Evolutionary conservation across 192 early-diverging fungal species (phyloP), one percentile per base, ranked within the genome.

Genomic region (Coemansia sp.): DNA sequence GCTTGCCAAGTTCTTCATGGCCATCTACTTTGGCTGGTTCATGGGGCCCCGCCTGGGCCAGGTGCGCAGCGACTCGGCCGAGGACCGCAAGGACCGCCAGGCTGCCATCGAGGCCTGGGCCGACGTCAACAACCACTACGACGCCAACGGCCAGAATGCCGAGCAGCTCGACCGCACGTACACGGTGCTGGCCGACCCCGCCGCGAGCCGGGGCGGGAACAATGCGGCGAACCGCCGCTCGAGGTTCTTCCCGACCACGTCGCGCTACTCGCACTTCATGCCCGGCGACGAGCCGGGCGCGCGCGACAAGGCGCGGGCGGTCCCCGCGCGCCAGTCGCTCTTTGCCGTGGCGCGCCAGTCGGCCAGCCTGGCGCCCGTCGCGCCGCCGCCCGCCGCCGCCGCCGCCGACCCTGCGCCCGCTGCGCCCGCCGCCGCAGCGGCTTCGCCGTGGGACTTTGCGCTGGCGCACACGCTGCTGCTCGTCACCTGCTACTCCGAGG

Each of bases 401-500:
- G 3, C 42, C 1, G 46, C 38, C 46, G 45, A 34, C 0, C 4
- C 8, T 5, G 31, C 37, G 44, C 46, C 27, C 36, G 53, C 15
- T 2, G n/a, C 62, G 23, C 66, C 61, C n/a, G n/a, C n/a, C n/a
- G n/a, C n/a, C n/a, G 48, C 57, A 1, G 39, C 45, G 41, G 50
- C 46, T 62, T 75, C 80, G 69, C 84, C 74, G 63, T 85, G 57
- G 62, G 77, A 84, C 68, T 84, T 84, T 67, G 69, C 88, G 32
- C 75, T 91, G 14, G 77, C 90, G 29, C 89, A 91, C 74, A 90
- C 90, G 19, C 84, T 98, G 66, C 93, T 95, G 70, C 77, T 97
- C 36, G 92, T 91, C 31, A 80, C 96, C 8, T 98, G 96, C 85
- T 99, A 99, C 82, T 97, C 96, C 5, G 98, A 99, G 76, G 93